These are phyloP conservation scores for Neoascochyta sp. DNA, from an alignment of 2,329 filamentous ascomycete species.

Conservation along the genomic window DNA sequence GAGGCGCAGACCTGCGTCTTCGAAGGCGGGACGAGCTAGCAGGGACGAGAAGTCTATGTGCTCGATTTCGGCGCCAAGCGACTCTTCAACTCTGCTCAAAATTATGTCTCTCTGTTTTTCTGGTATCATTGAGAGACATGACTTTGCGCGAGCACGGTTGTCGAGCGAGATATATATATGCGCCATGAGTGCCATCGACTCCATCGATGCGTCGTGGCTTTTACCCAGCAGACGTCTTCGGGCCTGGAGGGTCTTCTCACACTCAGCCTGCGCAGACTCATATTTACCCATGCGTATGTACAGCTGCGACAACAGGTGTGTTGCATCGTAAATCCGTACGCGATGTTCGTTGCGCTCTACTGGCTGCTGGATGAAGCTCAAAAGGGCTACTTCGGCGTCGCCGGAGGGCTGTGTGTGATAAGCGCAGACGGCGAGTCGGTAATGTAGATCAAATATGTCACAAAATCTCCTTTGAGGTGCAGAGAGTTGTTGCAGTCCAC, in stretches of 20 bases:
- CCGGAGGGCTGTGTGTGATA: constrained; percentile 18
- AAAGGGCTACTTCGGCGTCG: constrained; percentile 19
- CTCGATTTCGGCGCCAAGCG: constrained; percentile 10
- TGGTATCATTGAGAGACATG: constrained; percentile 19
- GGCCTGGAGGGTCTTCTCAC: constrained; percentile 25
- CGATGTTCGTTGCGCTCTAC: constrained; percentile 13
- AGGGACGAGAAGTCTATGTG: constrained; percentile 20
- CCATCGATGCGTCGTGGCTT: constrained; percentile 18
- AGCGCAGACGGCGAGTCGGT: constrained; percentile 25
- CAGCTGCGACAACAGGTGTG: constrained; percentile 24
- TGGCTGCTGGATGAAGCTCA: constrained; percentile 14
- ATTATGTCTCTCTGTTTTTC: constrained; percentile 11
- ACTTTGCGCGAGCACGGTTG: constrained; percentile 20
- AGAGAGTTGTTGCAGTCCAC: constrained; percentile 18
- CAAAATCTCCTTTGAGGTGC: constrained; percentile 15
- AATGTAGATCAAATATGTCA: constrained; percentile 24
- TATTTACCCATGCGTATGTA: constrained; percentile 19
- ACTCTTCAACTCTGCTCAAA: constrained; percentile 13
- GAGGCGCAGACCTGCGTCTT: constrained; percentile 3
- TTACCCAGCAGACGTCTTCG: constrained; percentile 25
- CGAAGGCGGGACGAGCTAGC: constrained; percentile 4
- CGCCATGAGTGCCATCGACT: constrained; percentile 29
- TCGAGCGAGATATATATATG: constrained; percentile 20
- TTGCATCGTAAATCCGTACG: constrained; percentile 14
- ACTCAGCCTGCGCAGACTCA: constrained; percentile 19